Base-by-base conservation (phyloP, 23 red algal genomes). In the Cyanidium caldarium region DNA sequence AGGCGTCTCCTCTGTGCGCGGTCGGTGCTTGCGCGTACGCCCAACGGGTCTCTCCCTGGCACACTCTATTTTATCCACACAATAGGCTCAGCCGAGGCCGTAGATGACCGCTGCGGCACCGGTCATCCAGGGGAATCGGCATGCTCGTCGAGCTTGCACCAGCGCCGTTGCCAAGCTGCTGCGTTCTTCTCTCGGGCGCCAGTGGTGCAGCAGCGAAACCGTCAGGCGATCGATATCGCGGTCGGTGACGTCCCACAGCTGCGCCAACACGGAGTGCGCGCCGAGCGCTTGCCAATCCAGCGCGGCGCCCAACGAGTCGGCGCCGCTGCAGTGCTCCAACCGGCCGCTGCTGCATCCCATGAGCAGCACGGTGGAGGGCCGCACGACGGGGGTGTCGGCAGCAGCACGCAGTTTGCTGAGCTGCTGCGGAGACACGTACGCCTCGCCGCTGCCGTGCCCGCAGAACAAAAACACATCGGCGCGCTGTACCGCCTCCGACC, bases 231-330 rank as follows among this genome's bases (percentile, higher is more conserved):
- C 89, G 46, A 87, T 80, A 19, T 94, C 89, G 28, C 76, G 46
- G 65, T 86, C 82, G 37, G 76, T 85, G 0, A 94, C 89, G 65
- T 94, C 89, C 89, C 89, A 94, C 46, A 94, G 73, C 33, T 86
- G 85, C 26, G 75, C 89, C 1, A 94, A 82, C 0, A 94, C 89
- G 3, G 82, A 70, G 14, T 35, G 66, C 23, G 82, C 67, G 29
- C 79, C 82, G 1, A 66, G 75, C 3, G 75, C 40, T 3, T 86
- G 57, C 37, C 77, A 87, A 66, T 83, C 75, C 12, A 83, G 37
- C 33, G 65, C 74, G 19, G 79, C 45, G 13, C 83, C 89, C 34
- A 57, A 68, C 15, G 81, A 72, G 38, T 82, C 80, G 14, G 70
- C 42, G 16, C 77, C 69, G 26, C 66, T 79, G 29, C 34, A 16